These are phyloP conservation scores for Xylaria nigripes DNA, from an alignment of 495 filamentous ascomycete genomes.

Conservation along the genomic window DNA sequence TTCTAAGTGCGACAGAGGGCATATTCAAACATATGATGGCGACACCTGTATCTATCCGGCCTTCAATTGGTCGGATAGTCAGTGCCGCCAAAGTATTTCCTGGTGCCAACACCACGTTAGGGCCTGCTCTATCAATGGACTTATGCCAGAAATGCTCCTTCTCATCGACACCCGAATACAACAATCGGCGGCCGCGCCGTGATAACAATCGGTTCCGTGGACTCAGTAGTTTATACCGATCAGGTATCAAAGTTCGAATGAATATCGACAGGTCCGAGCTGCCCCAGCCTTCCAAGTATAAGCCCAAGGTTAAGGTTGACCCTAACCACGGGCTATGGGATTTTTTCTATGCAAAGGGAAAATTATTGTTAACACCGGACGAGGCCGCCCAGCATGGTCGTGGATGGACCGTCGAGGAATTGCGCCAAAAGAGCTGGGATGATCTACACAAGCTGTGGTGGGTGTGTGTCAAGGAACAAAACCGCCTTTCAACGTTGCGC, in stretches of 20 bases:
- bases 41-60: constrained; percentile 35
- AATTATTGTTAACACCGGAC: constrained; percentile 56
- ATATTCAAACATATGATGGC: constrained; percentile 28
- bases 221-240: constrained; percentile 68
- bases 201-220: constrained; percentile 67
- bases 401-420: constrained; percentile 78
- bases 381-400: constrained; percentile 65
- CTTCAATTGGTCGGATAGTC: constrained; percentile 32
- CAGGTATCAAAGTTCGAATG: constrained; percentile 62
- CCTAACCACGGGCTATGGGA: constrained; percentile 84
- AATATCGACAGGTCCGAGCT: constrained; percentile 62
- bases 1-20: background rate
- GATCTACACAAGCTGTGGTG: constrained; percentile 92
- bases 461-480: constrained; percentile 87
- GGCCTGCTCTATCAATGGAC: constrained; percentile 6
- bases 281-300: constrained; percentile 60
- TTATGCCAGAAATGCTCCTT: constrained; percentile 19
- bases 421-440: constrained; percentile 84
- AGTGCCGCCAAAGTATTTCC: constrained; percentile 7
- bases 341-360: constrained; percentile 68
- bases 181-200: constrained; percentile 25
- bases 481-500: constrained; percentile 72
- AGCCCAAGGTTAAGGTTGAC: constrained; percentile 48
- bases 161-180: constrained; percentile 22
- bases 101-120: constrained; percentile 6